phyloP scores from a whole-genome alignment of 1,139 yeast species.

The Pichia sp. region DNA sequence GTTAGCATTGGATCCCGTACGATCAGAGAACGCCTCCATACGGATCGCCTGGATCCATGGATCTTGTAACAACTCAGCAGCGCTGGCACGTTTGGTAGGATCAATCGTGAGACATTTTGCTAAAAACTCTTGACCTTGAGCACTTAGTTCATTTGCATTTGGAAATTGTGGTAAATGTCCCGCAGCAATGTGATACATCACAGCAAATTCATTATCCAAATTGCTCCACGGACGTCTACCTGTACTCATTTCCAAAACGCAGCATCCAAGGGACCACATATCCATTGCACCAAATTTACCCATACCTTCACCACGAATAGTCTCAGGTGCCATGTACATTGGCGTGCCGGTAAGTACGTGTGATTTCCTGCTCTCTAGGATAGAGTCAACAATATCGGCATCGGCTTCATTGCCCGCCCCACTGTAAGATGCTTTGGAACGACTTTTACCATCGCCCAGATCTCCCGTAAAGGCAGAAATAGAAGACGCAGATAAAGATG shows the following conservation, averaged over 20 bases:
- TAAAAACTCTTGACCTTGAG: conserved; percentile 64
- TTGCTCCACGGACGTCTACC: conserved; percentile 87
- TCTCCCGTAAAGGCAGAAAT: conserved; percentile 3
- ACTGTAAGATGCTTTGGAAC: not conserved
- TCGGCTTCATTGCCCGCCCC: not conserved
- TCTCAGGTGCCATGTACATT: conserved; percentile 97
- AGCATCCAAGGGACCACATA: conserved; percentile 80
- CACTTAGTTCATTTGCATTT: conserved; percentile 65
- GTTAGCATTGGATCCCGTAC: too few species aligned
- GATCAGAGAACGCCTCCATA: conserved; percentile 62
- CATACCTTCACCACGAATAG: conserved; percentile 68
- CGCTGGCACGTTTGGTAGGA: conserved; percentile 73
- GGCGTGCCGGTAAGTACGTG: conserved; percentile 87
- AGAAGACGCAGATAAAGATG: conserved; percentile 5
- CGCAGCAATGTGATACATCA: conserved; percentile 97
- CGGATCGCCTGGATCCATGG: conserved; percentile 84
- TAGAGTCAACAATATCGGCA: conserved; percentile 4
- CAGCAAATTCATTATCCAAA: conserved; percentile 95
- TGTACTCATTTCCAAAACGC: conserved; percentile 76
- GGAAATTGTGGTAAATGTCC: conserved; percentile 91
- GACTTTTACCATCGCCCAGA: not conserved
- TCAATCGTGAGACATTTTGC: conserved; percentile 76
- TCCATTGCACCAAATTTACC: conserved; percentile 73
- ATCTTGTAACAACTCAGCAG: conserved; percentile 77
- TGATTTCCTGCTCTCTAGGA: conserved; percentile 10